These are phyloP conservation scores for Tolypocladium ophioglossoides DNA, from an alignment of 2,329 filamentous ascomycete genomes.

Conservation along the genomic window DNA sequence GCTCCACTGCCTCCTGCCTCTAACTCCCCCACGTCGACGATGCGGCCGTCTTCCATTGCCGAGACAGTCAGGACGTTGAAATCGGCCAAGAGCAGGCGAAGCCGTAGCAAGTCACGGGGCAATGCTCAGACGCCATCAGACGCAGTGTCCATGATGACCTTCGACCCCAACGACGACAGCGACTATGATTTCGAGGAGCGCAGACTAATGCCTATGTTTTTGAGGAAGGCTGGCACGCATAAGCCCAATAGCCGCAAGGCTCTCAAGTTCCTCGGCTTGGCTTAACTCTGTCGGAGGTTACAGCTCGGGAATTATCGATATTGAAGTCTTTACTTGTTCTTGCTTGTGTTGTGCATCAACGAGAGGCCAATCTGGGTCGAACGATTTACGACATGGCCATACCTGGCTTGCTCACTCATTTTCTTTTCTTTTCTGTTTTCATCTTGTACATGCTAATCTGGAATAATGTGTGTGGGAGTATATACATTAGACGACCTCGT, in stretches of 20 bases:
- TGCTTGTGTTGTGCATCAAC: neutral
- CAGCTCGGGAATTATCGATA: neutral
- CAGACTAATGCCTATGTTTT: slow-evolving; percentile 40
- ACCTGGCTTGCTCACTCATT: neutral
- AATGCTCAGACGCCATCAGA: slow-evolving; percentile 12
- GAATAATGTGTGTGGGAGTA: neutral
- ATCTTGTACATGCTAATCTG: neutral
- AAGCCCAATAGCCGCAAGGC: slow-evolving; percentile 39
- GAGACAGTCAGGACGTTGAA: slow-evolving; percentile 16
- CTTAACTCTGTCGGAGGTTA: slow-evolving; percentile 11
- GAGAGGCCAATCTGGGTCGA: neutral
- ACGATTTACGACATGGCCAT: slow-evolving; percentile 2
- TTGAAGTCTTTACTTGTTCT: neutral
- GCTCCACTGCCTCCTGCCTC: neutral
- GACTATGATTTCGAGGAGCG: slow-evolving; percentile 37
- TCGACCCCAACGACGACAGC: slow-evolving; percentile 27
- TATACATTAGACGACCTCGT: neutral
- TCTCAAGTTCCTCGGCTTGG: slow-evolving; percentile 41
- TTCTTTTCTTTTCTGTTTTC: neutral
- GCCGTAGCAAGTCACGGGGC: slow-evolving; percentile 16
- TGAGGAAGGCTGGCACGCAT: slow-evolving; percentile 21
- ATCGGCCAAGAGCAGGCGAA: slow-evolving; percentile 17
- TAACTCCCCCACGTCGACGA: slow-evolving; percentile 2
- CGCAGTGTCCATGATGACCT: slow-evolving; percentile 20
- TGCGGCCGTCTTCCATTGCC: slow-evolving; percentile 4